Conservation (phyloP, 345 rosid genomes). For the Mallotus nudiflorus region DNA sequence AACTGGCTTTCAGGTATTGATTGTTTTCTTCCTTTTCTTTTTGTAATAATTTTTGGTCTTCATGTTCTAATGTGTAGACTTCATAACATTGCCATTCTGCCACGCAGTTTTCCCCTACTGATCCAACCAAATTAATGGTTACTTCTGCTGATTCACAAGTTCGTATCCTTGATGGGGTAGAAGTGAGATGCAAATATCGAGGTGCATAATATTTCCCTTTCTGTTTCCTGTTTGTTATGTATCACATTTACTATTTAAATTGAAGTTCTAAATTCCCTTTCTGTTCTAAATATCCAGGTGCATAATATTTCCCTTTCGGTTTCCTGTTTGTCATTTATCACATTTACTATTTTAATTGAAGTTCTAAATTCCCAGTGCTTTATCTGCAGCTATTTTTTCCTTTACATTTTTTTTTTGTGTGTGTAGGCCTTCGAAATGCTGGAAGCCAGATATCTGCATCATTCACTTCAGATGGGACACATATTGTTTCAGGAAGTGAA, state of each 20-base stretch:
- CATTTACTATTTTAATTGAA: background rate
- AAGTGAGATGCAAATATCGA: slow-evolving; percentile 39
- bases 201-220: slow-evolving; percentile 15
- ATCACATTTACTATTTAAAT: background rate
- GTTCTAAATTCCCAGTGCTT: background rate
- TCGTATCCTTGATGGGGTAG: slow-evolving; percentile 34
- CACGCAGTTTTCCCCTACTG: slow-evolving; percentile 42
- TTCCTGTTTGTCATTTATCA: no score
- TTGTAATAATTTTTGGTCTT: background rate
- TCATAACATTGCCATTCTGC: background rate
- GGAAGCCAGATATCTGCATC: slow-evolving; percentile 43
- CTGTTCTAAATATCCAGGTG: no score
- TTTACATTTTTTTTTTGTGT: background rate
- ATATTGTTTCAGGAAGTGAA: slow-evolving; percentile 45
- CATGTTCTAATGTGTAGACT: background rate
- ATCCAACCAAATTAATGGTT: slow-evolving; percentile 41
- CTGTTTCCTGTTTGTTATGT: no score
- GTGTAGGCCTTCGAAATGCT: slow-evolving; percentile 29
- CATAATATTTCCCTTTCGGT: background rate
- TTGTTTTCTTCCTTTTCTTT: background rate
- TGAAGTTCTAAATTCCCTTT: background rate
- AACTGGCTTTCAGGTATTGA: slow-evolving; percentile 47
- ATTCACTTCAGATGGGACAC: slow-evolving; percentile 43
- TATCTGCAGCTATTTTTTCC: background rate
- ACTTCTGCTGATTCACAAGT: slow-evolving; percentile 47